Evolutionary conservation across 1,139 yeast genomes (phyloP), one percentile per base, ranked within the genome.

Genomic region (Sugiyamaella paludigena): DNA sequence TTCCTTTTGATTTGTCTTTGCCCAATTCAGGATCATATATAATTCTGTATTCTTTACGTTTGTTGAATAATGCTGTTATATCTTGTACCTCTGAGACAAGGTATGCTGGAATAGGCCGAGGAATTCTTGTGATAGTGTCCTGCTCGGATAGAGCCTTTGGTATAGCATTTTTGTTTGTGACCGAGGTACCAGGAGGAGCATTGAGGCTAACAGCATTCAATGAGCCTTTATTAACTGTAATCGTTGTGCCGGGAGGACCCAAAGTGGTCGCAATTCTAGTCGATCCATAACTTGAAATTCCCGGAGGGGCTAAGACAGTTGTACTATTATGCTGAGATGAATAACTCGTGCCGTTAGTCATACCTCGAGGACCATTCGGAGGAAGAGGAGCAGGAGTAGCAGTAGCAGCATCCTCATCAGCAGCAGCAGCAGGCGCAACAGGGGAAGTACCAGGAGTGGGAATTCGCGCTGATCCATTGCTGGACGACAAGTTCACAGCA

Each of bases 21-120:
- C 63, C 61, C 2, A 74, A 55, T 27, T 83, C 87, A 5, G 87
- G 89, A 53, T 86, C 92, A 56, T 79, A 80, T 2, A 70, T 53
- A 10, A 58, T 50, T 49, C 52, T 58, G 47, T 52, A 59, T 13
- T 57, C 47, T 37, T 55, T 55, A 45, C 1, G 79, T 24, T 43
- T 43, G n/a, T 26, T 11, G 35, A 43, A 43, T 6, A 36, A 19
- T 6, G 37, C 19, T 12, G 19, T n/a, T 4, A 41, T 35, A 13
- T 43, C 47, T 10, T 31, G 27, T 11, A 36, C 32, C 27, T 43
- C 37, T 24, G 47, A 41, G 37, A 31, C 28, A 5, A 43, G 40
- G 13, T n/a, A 31, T 11, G 11, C 4, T n/a, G 47, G 44, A 3
- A 35, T 40, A 30, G 35, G 15, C 13, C 40, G 51, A 10, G 36